Evolutionary conservation across 208 protist species (phyloP).

Genomic region (Wallacemonas sp.): DNA sequence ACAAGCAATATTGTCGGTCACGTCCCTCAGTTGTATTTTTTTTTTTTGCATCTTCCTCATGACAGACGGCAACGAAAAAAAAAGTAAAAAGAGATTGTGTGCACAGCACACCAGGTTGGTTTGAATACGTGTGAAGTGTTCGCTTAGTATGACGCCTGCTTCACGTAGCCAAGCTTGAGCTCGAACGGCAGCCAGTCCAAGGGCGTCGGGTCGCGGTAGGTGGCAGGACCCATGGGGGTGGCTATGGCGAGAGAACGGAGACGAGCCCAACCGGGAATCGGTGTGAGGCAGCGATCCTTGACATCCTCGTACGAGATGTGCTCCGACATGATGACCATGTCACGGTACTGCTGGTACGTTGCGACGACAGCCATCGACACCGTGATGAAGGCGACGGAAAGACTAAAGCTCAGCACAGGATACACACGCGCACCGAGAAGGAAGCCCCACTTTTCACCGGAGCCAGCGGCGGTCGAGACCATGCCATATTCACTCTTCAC

Average conservation of each 20-base stretch:
- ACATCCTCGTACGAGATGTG: conserved; percentile 90
- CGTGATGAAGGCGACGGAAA: conserved; percentile 36
- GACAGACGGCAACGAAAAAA: conserved; percentile 17
- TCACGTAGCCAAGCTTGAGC: conserved; percentile 89
- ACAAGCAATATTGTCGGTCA: conserved; percentile 22
- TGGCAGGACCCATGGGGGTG: conserved; percentile 62
- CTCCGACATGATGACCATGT: conserved; percentile 84
- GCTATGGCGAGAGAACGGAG: conserved; percentile 65
- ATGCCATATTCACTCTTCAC: conserved; percentile 88
- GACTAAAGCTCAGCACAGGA: conserved; percentile 54
- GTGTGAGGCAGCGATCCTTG: conserved; percentile 87
- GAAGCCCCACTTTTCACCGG: conserved; percentile 87
- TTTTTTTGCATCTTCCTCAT: conserved; percentile 18
- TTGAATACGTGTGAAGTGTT: neutral
- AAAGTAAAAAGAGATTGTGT: conserved; percentile 18
- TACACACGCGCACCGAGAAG: conserved; percentile 65
- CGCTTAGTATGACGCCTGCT: conserved; percentile 86
- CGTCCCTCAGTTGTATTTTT: too few species aligned
- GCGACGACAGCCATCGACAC: conserved; percentile 45
- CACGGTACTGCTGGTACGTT: conserved; percentile 83
- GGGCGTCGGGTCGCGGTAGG: conserved; percentile 86
- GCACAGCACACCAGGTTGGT: neutral
- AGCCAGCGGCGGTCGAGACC: conserved; percentile 83
- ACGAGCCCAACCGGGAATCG: conserved; percentile 85
- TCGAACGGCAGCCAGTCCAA: conserved; percentile 91